phyloP scores from a whole-genome alignment of 257 asterid genomes.

The Forsythia viridissima region DNA sequence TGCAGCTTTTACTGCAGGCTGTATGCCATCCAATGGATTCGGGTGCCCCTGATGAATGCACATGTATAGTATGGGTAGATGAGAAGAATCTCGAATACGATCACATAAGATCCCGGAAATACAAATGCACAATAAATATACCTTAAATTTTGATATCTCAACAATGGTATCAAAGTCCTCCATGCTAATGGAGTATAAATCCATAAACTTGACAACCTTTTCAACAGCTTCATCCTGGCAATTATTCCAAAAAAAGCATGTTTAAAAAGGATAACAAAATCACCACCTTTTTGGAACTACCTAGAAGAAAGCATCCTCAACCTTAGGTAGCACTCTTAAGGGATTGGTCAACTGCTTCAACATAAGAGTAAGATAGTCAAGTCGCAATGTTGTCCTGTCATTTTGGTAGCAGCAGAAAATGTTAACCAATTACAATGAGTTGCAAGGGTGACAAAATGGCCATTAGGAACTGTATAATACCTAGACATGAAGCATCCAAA shows the following conservation, averaged over 20 bases:
- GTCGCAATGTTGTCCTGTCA: slow-evolving; percentile 74
- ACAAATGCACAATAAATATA: slow-evolving; percentile 19
- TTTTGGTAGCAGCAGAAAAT: slow-evolving; percentile 14
- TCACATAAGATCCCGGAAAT: not conserved
- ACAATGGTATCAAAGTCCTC: slow-evolving; percentile 79
- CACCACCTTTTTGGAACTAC: slow-evolving; percentile 6
- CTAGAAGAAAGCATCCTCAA: slow-evolving; percentile 22
- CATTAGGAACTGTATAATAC: not conserved
- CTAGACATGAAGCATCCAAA: not conserved
- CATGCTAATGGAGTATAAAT: slow-evolving; percentile 80
- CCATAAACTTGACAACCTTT: slow-evolving; percentile 86
- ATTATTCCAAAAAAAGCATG: slow-evolving; percentile 24
- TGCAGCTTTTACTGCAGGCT: slow-evolving; percentile 85
- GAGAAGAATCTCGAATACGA: slow-evolving; percentile 8
- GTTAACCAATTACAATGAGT: slow-evolving; percentile 5
- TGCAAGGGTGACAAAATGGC: slow-evolving; percentile 6
- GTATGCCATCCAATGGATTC: slow-evolving; percentile 82
- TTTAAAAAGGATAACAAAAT: slow-evolving; percentile 3
- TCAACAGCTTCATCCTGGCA: slow-evolving; percentile 92
- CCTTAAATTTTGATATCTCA: slow-evolving; percentile 93
- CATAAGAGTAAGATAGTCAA: slow-evolving; percentile 75
- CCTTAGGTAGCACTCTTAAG: slow-evolving; percentile 68
- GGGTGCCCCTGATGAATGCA: slow-evolving; percentile 66
- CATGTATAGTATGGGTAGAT: slow-evolving; percentile 14
- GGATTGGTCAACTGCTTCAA: slow-evolving; percentile 78